Evolutionary conservation across 371 early-diverging fungal species (phyloP).

Genomic region (Rhizopus delemar): DNA sequence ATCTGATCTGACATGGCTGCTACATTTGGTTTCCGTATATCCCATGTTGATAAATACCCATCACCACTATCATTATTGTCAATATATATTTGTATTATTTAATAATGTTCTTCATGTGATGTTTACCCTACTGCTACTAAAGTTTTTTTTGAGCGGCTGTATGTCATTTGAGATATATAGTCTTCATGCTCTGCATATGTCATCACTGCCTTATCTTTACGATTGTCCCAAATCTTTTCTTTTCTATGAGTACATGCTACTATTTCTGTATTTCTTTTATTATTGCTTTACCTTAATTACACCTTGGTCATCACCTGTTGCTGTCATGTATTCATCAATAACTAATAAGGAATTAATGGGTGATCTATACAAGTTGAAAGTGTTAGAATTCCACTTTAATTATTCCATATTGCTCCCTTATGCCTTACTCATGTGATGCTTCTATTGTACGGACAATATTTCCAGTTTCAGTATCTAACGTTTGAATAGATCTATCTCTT

Average conservation of each 20-base stretch:
- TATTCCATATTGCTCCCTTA: background rate
- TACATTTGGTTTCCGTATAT: slow-evolving; percentile 70
- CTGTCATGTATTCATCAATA: slow-evolving; percentile 69
- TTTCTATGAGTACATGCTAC: background rate
- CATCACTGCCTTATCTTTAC: slow-evolving; percentile 64
- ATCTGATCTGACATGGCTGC: slow-evolving; percentile 75
- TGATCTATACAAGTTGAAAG: slow-evolving; percentile 35
- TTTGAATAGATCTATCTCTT: slow-evolving; percentile 75
- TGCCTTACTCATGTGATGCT: slow-evolving; percentile 76
- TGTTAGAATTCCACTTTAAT: no score
- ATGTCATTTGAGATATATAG: slow-evolving; percentile 81
- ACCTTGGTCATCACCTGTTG: slow-evolving; percentile 89
- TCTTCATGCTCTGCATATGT: slow-evolving; percentile 79
- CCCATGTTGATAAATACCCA: slow-evolving; percentile 82
- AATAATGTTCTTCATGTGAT: background rate
- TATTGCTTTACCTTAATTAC: slow-evolving; percentile 62
- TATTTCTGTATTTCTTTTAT: background rate
- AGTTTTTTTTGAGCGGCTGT: slow-evolving; percentile 56
- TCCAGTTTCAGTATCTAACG: slow-evolving; percentile 73
- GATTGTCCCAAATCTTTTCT: slow-evolving; percentile 70
- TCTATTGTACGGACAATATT: slow-evolving; percentile 57
- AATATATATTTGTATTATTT: background rate
- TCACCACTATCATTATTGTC: slow-evolving; percentile 63
- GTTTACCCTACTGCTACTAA: slow-evolving; percentile 67
- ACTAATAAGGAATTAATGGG: slow-evolving; percentile 74